Percentiles rank a stretch among this genome's conserved stretches.
Conservation (phyloP, 768 basidiomycete genomes). For the Lactarius tabidus region DNA sequence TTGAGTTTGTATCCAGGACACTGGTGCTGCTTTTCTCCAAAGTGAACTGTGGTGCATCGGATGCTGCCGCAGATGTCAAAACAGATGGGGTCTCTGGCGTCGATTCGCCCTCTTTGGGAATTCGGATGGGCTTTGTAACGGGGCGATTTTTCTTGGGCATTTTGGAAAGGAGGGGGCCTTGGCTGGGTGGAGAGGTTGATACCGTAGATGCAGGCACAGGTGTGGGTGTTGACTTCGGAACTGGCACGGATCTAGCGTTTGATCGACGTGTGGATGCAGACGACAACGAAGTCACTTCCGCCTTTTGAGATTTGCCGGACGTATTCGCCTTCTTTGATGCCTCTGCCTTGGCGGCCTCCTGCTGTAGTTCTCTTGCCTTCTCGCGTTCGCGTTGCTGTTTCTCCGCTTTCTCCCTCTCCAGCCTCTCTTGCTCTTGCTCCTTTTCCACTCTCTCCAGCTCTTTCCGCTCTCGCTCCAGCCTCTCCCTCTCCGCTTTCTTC, state of each 20-base stretch:
- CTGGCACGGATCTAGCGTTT: slow-evolving; percentile 28
- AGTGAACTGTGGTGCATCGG: slow-evolving; percentile 45
- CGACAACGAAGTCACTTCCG: slow-evolving; percentile 9
- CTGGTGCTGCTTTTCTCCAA: slow-evolving; percentile 31
- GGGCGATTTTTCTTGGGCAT: slow-evolving; percentile 83
- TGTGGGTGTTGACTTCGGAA: slow-evolving; percentile 22
- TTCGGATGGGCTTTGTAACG: slow-evolving; percentile 50
- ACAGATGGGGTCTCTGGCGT: slow-evolving; percentile 41
- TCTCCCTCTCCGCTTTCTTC: slow-evolving; percentile 52
- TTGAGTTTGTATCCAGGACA: slow-evolving; percentile 45
- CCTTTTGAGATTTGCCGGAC: slow-evolving; percentile 18
- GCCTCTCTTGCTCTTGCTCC: slow-evolving; percentile 36
- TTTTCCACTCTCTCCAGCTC: slow-evolving; percentile 42
- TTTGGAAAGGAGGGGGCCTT: slow-evolving; percentile 74
- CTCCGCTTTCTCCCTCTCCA: slow-evolving; percentile 31
- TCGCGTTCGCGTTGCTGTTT: slow-evolving; percentile 27
- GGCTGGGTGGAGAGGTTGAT: slow-evolving; percentile 39
- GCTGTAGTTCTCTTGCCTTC: slow-evolving; percentile 31
- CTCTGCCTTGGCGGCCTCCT: slow-evolving; percentile 26
- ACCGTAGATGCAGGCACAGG: slow-evolving; percentile 27
- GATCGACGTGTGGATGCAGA: slow-evolving; percentile 26
- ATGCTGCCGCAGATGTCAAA: slow-evolving; percentile 42
- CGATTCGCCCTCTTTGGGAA: slow-evolving; percentile 56
- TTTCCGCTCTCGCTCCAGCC: slow-evolving; percentile 35
- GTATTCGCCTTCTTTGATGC: slow-evolving; percentile 11